Conservation (phyloP, 768 basidiomycete genomes). For the Psilocybe cyanescens region DNA sequence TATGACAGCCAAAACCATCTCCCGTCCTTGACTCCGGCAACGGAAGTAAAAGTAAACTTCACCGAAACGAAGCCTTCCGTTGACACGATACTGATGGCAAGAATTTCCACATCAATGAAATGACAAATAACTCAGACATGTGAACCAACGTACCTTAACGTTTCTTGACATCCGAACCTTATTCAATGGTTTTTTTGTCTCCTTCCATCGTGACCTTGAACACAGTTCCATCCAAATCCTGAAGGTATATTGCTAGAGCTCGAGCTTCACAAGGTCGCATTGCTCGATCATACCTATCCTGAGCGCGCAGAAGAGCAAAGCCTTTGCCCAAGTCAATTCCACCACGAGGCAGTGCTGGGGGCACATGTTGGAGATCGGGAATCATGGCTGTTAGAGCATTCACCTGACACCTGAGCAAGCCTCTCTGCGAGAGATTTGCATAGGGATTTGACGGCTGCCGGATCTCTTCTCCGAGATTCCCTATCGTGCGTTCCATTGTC, state of each 20-base stretch:
- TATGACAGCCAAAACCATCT: conserved; percentile 9
- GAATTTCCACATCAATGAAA: too few species aligned
- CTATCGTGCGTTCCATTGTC: conserved; percentile 35
- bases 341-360: not conserved
- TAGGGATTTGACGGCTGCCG: conserved; percentile 19
- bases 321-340: not conserved
- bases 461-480: conserved; percentile 30
- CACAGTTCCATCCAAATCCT: not conserved
- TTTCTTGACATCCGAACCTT: conserved; percentile 31
- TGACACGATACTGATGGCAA: not conserved
- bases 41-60: not conserved
- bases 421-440: conserved; percentile 17
- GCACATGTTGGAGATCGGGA: conserved; percentile 10
- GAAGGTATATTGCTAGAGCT: not conserved
- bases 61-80: not conserved
- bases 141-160: conserved; percentile 31
- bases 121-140: too few species aligned
- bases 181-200: conserved; percentile 21
- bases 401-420: conserved; percentile 8
- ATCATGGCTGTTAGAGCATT: conserved; percentile 16
- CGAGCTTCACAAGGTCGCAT: not conserved
- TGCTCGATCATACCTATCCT: not conserved
- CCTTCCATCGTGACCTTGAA: conserved; percentile 34
- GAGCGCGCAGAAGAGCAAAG: not conserved
- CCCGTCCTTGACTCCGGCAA: conserved; percentile 9